Conservation (phyloP, 2,329 filamentous ascomycete species). For the Cercospora nicotianae region DNA sequence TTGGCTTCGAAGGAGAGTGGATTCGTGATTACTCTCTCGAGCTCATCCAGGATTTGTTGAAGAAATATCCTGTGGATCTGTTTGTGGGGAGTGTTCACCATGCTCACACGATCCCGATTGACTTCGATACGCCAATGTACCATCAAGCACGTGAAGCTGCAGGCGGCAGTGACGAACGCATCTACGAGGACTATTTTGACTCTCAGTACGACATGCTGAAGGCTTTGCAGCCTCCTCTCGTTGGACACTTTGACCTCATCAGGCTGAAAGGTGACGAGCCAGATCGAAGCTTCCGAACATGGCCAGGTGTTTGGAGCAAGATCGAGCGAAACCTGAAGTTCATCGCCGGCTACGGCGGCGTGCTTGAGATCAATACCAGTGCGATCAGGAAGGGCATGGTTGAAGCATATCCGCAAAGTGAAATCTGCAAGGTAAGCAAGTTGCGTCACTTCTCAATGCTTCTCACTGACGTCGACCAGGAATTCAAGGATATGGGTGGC, state of each 20-base stretch:
- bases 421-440: constrained; percentile 70
- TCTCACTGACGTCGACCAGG: constrained; percentile 46
- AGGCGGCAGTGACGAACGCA: constrained; percentile 66
- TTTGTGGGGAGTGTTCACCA: constrained; percentile 95
- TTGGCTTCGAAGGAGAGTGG: constrained; percentile 94
- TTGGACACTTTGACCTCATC: constrained; percentile 94
- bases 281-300: constrained; percentile 50
- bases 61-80: constrained; percentile 71
- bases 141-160: constrained; percentile 57
- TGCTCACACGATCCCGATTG: constrained; percentile 81
- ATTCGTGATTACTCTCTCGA: constrained; percentile 68
- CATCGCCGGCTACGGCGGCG: constrained; percentile 71
- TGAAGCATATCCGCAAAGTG: constrained; percentile 82
- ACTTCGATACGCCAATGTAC: constrained; percentile 74
- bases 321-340: constrained; percentile 72
- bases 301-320: constrained; percentile 66
- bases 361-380: constrained; percentile 87
- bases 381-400: constrained; percentile 83
- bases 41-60: constrained; percentile 60
- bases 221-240: constrained; percentile 69
- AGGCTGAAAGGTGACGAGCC: constrained; percentile 73
- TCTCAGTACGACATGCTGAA: constrained; percentile 78
- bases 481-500: constrained; percentile 71
- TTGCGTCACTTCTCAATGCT: background rate
- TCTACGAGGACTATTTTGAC: constrained; percentile 87